A percentile compares a stretch with the other conserved stretches of the same genome.
phyloP scores from a whole-genome alignment of 164 flowering plant species.

The Nymphaea thermarum region DNA sequence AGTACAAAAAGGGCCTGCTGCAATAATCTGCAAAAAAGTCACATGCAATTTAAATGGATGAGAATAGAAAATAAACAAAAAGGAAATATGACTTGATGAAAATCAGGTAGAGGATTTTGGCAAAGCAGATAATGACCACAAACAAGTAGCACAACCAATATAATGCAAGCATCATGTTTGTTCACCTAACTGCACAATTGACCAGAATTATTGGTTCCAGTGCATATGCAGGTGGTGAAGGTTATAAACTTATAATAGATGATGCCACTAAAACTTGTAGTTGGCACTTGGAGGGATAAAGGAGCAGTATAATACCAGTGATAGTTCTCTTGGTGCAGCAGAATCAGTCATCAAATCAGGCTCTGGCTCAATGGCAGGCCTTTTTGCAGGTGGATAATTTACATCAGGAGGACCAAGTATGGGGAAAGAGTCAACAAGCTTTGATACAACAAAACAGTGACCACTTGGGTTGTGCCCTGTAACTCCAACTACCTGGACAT shows the following conservation, averaged over 20 bases:
- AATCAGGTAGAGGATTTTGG: not conserved
- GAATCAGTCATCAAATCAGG: constrained; percentile 18
- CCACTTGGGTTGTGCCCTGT: constrained; percentile 97
- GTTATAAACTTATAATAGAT: no score
- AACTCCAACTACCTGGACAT: constrained; percentile 68
- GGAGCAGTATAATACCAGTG: constrained; percentile 37
- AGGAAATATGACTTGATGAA: not conserved
- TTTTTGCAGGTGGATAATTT: constrained; percentile 56
- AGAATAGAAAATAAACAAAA: not conserved
- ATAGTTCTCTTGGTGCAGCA: constrained; percentile 23
- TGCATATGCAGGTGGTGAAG: no score
- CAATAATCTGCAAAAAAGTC: constrained; percentile 55
- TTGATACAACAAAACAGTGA: constrained; percentile 75
- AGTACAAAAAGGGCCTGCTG: constrained; percentile 92
- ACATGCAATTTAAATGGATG: not conserved
- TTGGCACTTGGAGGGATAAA: not conserved
- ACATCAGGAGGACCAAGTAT: constrained; percentile 18
- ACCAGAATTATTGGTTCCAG: no score
- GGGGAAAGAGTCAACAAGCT: constrained; percentile 62
- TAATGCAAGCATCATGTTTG: no score
- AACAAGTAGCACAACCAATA: not conserved
- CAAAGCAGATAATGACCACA: not conserved
- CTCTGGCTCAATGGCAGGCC: constrained; percentile 51
- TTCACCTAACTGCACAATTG: not conserved
- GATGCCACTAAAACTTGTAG: no score